These are phyloP conservation scores for Pneumocystis carinii DNA, from an alignment of 1,139 yeast species.

Conservation along the genomic window DNA sequence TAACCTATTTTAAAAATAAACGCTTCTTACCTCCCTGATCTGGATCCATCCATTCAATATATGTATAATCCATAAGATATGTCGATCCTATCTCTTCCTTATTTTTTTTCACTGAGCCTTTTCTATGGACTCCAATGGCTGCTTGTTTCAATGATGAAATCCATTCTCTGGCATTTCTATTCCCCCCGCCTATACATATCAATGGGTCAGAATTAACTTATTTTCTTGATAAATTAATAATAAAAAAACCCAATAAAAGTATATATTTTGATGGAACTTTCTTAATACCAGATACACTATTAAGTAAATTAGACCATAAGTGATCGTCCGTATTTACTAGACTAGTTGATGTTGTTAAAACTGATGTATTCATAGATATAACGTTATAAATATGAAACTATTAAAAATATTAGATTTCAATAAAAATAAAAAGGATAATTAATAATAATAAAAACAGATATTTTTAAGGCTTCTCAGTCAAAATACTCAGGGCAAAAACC, in stretches of 20 bases:
- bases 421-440: too few species aligned
- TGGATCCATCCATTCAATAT: constrained; percentile 22
- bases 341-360: too few species aligned
- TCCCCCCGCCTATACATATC: background rate
- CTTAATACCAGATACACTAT: background rate
- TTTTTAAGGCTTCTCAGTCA: too few species aligned
- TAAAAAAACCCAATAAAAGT: background rate
- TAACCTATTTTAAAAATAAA: constrained; percentile 1
- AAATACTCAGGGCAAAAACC: too few species aligned
- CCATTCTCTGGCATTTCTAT: background rate
- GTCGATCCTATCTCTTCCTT: background rate
- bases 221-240: background rate
- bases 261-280: background rate
- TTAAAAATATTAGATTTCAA: too few species aligned
- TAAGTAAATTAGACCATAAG: background rate
- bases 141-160: background rate
- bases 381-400: too few species aligned
- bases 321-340: background rate
- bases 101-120: background rate
- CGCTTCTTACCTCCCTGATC: constrained; percentile 21
- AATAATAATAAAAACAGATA: too few species aligned
- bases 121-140: background rate
- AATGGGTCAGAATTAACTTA: background rate
- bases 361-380: too few species aligned
- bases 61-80: constrained; percentile 24